Base-by-base conservation (phyloP, 2,329 filamentous ascomycete genomes). In the Scolecobasidium constrictum region DNA sequence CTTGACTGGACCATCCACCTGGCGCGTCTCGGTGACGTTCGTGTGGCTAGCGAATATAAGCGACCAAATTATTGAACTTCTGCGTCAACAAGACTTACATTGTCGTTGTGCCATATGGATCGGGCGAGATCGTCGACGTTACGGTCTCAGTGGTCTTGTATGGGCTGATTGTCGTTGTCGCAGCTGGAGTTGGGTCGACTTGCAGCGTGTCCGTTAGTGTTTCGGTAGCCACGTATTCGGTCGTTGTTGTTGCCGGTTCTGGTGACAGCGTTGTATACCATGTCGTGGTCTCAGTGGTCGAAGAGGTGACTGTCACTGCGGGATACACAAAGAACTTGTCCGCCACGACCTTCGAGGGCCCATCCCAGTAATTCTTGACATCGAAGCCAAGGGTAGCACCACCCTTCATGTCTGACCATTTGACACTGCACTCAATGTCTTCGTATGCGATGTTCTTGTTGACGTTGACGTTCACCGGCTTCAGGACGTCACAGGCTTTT, bases 211-310 rank as follows among this genome's bases (percentile, higher is more conserved):
- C 11, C 12, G 38, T 33, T 13, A 40, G 3, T 12, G 38, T 40
- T 15, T 20, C 23, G 6, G 22, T 26, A 26, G 22, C 22, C 3
- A 17, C 17, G 15, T 23, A 5, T 3, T 26, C 12, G 3, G 38
- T 40, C 9, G 19, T 17, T 17, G 38, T 40, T 17, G 38, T 23
- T 16, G 38, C 38, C n/a, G 38, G 38, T 16, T n/a, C 38, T 2
- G 38, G 38, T 12, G 22, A 31, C 12, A 40, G 22, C n/a, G 38
- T 40, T 28, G 23, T 31, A 3, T 19, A 38, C n/a, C 19, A 38
- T 40, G 38, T 40, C 9, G 4, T 4, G 2, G 22, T 40, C 28
- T 12, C 21, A 18, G 18, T 13, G 20, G 21, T 31, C 6, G 21
- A 28, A 26, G 38, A 9, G n/a, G 22, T 40, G 4, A 16, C 23